Conservation (phyloP, 1,139 yeast genomes). For the Geotrichum candidum region DNA sequence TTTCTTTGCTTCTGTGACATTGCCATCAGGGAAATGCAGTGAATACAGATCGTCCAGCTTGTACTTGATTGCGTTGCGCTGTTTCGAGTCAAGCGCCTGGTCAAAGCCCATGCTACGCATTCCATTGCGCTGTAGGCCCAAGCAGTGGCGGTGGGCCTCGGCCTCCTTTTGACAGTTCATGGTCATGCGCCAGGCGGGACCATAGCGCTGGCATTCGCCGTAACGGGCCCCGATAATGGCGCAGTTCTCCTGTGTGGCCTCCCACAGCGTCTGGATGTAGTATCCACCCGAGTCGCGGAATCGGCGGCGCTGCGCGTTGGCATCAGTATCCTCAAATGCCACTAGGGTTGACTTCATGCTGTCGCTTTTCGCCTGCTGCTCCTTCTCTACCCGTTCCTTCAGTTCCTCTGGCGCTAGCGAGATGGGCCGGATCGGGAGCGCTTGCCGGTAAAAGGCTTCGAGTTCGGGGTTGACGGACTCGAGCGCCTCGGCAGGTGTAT, state of each 20-base stretch:
- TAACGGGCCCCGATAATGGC: constrained; percentile 13
- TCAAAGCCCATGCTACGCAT: constrained; percentile 33
- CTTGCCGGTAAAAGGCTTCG: constrained; percentile 11
- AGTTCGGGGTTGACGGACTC: constrained; percentile 13
- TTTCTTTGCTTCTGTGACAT: constrained; percentile 24
- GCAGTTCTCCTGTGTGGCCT: constrained; percentile 18
- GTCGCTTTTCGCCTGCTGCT: constrained; percentile 1
- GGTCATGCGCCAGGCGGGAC: constrained; percentile 16
- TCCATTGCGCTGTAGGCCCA: constrained; percentile 35
- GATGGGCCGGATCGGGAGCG: constrained; percentile 16
- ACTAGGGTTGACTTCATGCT: constrained; percentile 3
- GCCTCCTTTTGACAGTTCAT: constrained; percentile 14
- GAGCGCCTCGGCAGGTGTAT: background rate
- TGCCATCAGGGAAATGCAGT: constrained; percentile 28
- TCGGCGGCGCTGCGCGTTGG: constrained; percentile 10
- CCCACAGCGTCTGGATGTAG: constrained; percentile 16
- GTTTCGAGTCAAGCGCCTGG: constrained; percentile 26
- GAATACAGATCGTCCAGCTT: constrained; percentile 36
- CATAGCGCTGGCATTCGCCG: constrained; percentile 17
- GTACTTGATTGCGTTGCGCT: constrained; percentile 29
- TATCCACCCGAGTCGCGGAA: constrained; percentile 11
- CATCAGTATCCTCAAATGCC: constrained; percentile 14
- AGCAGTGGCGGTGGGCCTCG: constrained; percentile 24
- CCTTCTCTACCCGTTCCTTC: constrained; percentile 12
- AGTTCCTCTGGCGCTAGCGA: constrained; percentile 17